phyloP scores from a whole-genome alignment of 2,329 filamentous ascomycete species.

The Talaromyces sp. region DNA sequence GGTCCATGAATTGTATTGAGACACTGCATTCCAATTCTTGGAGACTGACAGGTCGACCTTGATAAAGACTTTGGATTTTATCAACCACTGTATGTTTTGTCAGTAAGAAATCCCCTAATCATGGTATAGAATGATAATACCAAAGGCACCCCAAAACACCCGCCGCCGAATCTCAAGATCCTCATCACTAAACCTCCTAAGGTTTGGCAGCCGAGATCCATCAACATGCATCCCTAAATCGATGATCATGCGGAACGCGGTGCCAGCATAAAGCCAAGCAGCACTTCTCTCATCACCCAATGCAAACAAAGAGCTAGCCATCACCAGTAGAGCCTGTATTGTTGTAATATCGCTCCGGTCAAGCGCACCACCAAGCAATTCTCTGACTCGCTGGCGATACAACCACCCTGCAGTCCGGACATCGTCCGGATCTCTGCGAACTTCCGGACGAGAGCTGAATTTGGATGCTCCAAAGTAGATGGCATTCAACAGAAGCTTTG shows the following conservation, averaged over 20 bases:
- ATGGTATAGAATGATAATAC: slow-evolving; percentile 15
- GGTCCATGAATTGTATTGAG: slow-evolving; percentile 40
- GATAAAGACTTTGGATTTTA: slow-evolving; percentile 56
- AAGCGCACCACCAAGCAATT: slow-evolving; percentile 48
- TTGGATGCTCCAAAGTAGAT: slow-evolving; percentile 51
- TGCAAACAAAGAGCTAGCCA: slow-evolving; percentile 54
- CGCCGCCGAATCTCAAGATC: slow-evolving; percentile 48
- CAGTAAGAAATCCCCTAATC: background rate
- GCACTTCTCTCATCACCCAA: slow-evolving; percentile 52
- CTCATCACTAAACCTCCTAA: slow-evolving; percentile 41
- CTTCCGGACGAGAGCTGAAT: slow-evolving; percentile 48
- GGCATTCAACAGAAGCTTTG: slow-evolving; percentile 53
- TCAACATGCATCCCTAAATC: slow-evolving; percentile 54
- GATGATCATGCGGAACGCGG: slow-evolving; percentile 53
- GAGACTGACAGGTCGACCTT: slow-evolving; percentile 50
- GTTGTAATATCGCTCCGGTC: slow-evolving; percentile 55
- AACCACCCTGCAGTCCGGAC: slow-evolving; percentile 50
- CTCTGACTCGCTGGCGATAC: slow-evolving; percentile 48
- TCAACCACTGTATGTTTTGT: slow-evolving; percentile 35
- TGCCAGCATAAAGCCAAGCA: slow-evolving; percentile 55
- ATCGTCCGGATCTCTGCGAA: slow-evolving; percentile 49
- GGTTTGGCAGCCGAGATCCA: slow-evolving; percentile 29
- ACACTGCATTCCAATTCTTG: slow-evolving; percentile 50
- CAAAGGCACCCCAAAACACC: slow-evolving; percentile 50
- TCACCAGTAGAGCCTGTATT: slow-evolving; percentile 54